Evolutionary conservation across 2,329 filamentous ascomycete genomes (phyloP), one percentile per base, ranked within the genome.

Genomic region (Didymella lethalis): DNA sequence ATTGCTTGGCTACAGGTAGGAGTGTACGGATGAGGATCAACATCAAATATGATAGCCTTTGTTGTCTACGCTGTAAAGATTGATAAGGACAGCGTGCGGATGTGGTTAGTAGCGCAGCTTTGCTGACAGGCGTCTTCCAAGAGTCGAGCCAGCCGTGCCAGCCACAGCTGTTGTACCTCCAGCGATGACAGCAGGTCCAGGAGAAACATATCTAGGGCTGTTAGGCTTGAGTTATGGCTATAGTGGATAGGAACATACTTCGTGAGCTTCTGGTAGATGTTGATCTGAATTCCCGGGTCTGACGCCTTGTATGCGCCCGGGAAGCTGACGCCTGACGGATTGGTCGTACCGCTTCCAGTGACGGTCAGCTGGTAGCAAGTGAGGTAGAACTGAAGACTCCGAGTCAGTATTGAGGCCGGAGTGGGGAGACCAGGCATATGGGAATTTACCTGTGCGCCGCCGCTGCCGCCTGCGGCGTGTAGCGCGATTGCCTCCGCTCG

Each of bases 281-380:
- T 85, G 81, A 88, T 79, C 58, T 81, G 67, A 66, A 89, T 85
- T 57, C 87, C 87, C 6, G 84, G 77, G 71, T 88, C 86, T 48
- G 79, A 73, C 65, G 80, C 77, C 59, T 79, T 85, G 81, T 89
- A 89, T 23, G 87, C 80, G 43, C 78, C 77, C 6, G 83, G 85
- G 61, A 82, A 85, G 11, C 76, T 66, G 14, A 79, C 81, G 50
- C 85, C 86, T 26, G 61, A 59, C 1, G 77, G 74, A 57, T 71
- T 76, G n/a, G 77, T 79, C 40, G 83, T 80, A 16, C 83, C 85
- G 38, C 78, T 75, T 55, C 86, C 85, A 26, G 83, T 83, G 62
- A 89, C 78, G 70, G 86, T 81, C 62, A 89, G 70, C 79, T 89
- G 88, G 66, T 86, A 78, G 74, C 87, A 82, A 31, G 74, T 75